A percentile compares a stretch with the other conserved stretches of the same genome.
Evolutionary conservation across 495 filamentous ascomycete species (phyloP).

Genomic region (Penicillium silybi): DNA sequence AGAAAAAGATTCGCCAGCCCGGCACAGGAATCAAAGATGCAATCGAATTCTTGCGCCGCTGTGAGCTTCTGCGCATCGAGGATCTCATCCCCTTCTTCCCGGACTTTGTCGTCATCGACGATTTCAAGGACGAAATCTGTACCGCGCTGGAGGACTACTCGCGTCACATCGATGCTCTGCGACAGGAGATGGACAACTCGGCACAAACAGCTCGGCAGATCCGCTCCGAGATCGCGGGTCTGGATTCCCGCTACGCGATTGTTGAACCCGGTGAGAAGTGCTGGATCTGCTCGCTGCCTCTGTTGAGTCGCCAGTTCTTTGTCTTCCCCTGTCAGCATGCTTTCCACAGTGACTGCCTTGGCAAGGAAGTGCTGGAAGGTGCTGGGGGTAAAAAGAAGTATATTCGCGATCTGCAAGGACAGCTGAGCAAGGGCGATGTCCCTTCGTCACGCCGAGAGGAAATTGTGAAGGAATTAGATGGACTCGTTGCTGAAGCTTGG

Average conservation of each 20-base stretch:
- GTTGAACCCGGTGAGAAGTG: conserved; percentile 96
- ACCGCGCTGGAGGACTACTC: conserved; percentile 87
- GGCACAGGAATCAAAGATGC: conserved; percentile 85
- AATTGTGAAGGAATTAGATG: conserved; percentile 85
- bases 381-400: conserved; percentile 69
- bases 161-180: conserved; percentile 81
- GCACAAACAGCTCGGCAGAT: conserved; percentile 85
- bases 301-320: conserved; percentile 89
- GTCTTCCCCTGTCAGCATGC: conserved; percentile 98
- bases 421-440: conserved; percentile 68
- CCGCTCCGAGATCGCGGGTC: conserved; percentile 72
- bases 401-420: conserved; percentile 79
- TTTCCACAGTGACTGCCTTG: conserved; percentile 92
- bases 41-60: conserved; percentile 88
- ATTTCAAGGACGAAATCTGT: conserved; percentile 98
- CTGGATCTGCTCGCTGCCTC: conserved; percentile 77
- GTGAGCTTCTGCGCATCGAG: conserved; percentile 88
- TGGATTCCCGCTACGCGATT: conserved; percentile 89
- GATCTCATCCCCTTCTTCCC: conserved; percentile 98
- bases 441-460: conserved; percentile 66
- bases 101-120: conserved; percentile 97
- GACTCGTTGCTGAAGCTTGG: conserved; percentile 75
- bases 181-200: conserved; percentile 92
- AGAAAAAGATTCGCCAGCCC: conserved; percentile 80
- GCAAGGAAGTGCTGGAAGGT: conserved; percentile 71